These are phyloP conservation scores for Triticum turgidum DNA, from an alignment of 176 grass and related monocot species.

Conservation along the genomic window DNA sequence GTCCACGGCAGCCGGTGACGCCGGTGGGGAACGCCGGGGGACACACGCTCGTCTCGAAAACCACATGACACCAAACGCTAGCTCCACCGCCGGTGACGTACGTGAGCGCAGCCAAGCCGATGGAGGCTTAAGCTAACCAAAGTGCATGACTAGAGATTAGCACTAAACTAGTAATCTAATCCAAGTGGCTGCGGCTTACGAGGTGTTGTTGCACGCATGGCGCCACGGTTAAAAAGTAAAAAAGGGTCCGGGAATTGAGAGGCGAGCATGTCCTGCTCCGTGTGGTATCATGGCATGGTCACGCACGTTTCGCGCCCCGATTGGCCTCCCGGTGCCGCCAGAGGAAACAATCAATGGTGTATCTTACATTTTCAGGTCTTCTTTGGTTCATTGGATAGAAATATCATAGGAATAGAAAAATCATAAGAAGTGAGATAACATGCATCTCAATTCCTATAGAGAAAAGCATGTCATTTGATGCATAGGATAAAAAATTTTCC, in stretches of 20 bases:
- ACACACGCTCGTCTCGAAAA: background rate
- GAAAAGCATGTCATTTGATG: no score
- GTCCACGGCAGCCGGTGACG: background rate
- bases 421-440: no score
- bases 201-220: background rate
- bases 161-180: background rate
- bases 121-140: no score
- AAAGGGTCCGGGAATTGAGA: background rate
- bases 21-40: background rate
- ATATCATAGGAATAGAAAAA: no score
- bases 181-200: background rate
- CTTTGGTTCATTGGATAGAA: no score
- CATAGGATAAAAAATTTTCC: no score
- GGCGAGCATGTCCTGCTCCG: background rate
- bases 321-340: background rate
- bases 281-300: background rate
- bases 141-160: no score
- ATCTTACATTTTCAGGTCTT: no score
- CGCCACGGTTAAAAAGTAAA: no score
- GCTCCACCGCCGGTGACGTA: no score
- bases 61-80: background rate
- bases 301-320: background rate
- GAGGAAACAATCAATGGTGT: background rate
- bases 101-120: no score
- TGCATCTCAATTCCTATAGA: no score